phyloP scores from a whole-genome alignment of 2,329 filamentous ascomycete genomes.

The Cercospora sojina region DNA sequence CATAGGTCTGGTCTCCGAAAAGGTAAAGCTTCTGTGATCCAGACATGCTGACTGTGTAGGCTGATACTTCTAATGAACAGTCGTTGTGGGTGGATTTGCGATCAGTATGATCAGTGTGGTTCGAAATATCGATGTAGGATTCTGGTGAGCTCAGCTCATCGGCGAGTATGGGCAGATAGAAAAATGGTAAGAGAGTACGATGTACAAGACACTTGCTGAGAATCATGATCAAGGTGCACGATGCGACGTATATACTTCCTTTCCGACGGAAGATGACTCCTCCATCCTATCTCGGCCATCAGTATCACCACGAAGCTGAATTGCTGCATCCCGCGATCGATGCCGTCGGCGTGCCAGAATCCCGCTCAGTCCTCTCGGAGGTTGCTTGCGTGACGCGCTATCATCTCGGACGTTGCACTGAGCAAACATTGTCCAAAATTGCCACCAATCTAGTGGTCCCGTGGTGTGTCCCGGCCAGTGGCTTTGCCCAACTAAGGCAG shows the following conservation, averaged over 20 bases:
- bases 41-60: background rate
- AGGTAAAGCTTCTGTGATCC: constrained; percentile 11
- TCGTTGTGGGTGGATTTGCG: background rate
- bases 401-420: background rate
- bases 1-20: constrained; percentile 27
- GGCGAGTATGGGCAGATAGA: background rate
- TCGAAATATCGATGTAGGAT: background rate
- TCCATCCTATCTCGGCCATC: background rate
- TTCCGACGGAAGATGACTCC: background rate
- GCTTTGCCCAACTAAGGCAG: background rate
- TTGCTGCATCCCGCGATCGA: background rate
- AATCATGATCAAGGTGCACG: background rate
- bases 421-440: background rate
- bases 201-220: background rate
- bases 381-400: background rate
- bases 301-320: background rate
- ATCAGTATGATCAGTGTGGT: background rate
- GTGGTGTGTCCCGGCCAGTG: background rate
- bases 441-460: background rate
- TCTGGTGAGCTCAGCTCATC: background rate
- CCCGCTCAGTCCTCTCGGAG: background rate
- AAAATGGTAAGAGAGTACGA: background rate
- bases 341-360: background rate
- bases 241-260: background rate
- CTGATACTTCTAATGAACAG: background rate